Base-by-base conservation (phyloP, 2,329 filamentous ascomycete species). In the Clarireedia homoeocarpa region DNA sequence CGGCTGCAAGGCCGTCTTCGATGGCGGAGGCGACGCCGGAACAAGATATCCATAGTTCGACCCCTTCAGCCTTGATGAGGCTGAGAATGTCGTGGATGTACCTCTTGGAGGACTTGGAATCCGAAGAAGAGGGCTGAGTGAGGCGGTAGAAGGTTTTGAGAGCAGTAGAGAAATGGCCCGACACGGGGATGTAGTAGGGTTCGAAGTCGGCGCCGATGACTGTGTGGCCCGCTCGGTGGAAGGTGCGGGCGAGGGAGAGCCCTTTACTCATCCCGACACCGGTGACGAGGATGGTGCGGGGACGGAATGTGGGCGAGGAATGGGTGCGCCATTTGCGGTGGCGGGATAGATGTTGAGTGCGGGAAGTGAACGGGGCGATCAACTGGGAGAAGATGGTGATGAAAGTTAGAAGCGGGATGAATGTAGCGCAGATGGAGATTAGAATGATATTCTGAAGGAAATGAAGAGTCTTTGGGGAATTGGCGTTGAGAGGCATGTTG, bases 261-360 rank as follows among this genome's bases (percentile, higher is more conserved):
- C 86, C 87, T 67, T 89, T 88, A 45, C 81, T 77, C 79, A 89
- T 91, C 47, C 82, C 81, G 2, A 90, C 76, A 2, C 88, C 87
- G 0, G 87, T 90, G 44, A 91, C 78, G 14, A 91, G 77, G 38
- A 91, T 73, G 0, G 79, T 86, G 53, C 60, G 60, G 6, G 51
- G 52, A 2, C 36, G 54, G 26, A 55, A 60, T 9, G 52, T 45
- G 6, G 55, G 45, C 15, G 52, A 53, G 15, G 58, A 59, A 26
- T 20, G 14, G 5, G 30, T 7, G 7, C 63, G 58, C 64, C 63
- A 64, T 61, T 53, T 52, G 23, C 58, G 59, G 17, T 56, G 55
- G 5, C 58, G 54, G 2, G 52, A 45, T 40, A 63, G 62, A 14
- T 59, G 57, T 51, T 58, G 49, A 4, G 51, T 20, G 30, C 26